Evolutionary conservation across 169 alveolate species (phyloP).

Genomic region (Plasmodium sp.): DNA sequence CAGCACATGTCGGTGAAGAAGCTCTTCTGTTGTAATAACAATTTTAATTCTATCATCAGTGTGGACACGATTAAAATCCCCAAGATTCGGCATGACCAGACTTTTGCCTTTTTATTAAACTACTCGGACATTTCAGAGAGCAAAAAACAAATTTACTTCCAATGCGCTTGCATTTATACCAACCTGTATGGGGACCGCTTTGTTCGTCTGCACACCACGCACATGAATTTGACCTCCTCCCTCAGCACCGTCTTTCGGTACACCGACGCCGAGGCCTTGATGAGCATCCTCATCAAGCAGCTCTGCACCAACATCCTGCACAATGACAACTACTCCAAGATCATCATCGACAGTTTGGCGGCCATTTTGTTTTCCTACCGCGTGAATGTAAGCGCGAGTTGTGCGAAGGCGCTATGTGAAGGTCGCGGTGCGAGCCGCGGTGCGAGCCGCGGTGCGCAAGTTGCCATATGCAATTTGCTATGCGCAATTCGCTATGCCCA

Average conservation of each 20-base stretch:
- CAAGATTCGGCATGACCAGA: constrained; percentile 78
- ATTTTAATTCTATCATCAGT: constrained; percentile 77
- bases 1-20: constrained; percentile 75
- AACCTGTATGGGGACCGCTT: constrained; percentile 74
- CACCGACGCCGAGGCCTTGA: constrained; percentile 77
- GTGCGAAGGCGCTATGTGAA: too few species aligned
- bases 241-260: constrained; percentile 76
- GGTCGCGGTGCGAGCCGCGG: too few species aligned
- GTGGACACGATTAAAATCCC: constrained; percentile 79
- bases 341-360: constrained; percentile 35
- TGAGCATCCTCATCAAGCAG: constrained; percentile 76
- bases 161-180: constrained; percentile 83
- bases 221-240: constrained; percentile 75
- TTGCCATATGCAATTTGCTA: not conserved
- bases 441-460: not conserved
- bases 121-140: constrained; percentile 76
- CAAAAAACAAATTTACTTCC: constrained; percentile 75
- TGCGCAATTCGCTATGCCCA: not conserved
- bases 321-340: constrained; percentile 58
- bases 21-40: constrained; percentile 77
- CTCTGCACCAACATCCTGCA: constrained; percentile 72
- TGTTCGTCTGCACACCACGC: constrained; percentile 81
- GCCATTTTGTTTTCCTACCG: constrained; percentile 67
- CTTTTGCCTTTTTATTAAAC: constrained; percentile 77
- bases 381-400: constrained; percentile 11